phyloP scores from a whole-genome alignment of 805 yeast species.

The Sungouiozyma ichnusensis region DNA sequence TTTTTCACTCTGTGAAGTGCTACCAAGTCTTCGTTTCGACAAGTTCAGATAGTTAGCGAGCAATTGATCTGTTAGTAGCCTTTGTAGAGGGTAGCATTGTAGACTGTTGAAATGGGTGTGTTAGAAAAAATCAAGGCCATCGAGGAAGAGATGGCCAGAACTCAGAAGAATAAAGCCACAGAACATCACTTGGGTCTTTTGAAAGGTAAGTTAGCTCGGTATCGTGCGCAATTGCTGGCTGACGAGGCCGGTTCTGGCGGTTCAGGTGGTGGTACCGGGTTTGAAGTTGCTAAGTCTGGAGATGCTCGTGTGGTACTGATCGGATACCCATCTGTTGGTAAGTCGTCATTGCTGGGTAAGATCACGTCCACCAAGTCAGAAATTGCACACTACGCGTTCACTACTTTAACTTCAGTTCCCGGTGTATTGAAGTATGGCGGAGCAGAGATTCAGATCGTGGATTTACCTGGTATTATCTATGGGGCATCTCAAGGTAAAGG shows the following conservation, averaged over 20 bases:
- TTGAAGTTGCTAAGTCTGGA: constrained; percentile 91
- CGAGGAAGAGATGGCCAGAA: constrained; percentile 86
- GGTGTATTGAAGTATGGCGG: constrained; percentile 93
- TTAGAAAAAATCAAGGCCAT: constrained; percentile 75
- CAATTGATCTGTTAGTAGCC: too few species aligned
- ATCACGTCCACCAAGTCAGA: constrained; percentile 91
- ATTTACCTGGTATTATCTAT: constrained; percentile 91
- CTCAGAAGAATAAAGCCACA: constrained; percentile 96
- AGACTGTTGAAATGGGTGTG: constrained; percentile 29
- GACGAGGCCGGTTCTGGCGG: constrained; percentile 66
- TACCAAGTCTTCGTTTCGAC: too few species aligned
- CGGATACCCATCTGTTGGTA: constrained; percentile 97
- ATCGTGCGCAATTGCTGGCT: constrained; percentile 81
- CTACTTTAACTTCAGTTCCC: constrained; percentile 93
- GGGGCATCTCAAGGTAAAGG: constrained; percentile 98
- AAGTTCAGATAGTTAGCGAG: too few species aligned
- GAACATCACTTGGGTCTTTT: constrained; percentile 92
- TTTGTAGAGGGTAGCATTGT: too few species aligned
- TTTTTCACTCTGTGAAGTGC: too few species aligned
- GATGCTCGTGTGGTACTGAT: constrained; percentile 92
- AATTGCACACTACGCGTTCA: constrained; percentile 90
- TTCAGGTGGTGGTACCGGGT: constrained; percentile 67
- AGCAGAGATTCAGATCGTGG: constrained; percentile 95
- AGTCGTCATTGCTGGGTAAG: constrained; percentile 78
- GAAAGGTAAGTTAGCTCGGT: constrained; percentile 89